A percentile compares a stretch with the other conserved stretches of the same genome.
phyloP scores from a whole-genome alignment of 2,329 filamentous ascomycete species.

The Fusarium sp. region DNA sequence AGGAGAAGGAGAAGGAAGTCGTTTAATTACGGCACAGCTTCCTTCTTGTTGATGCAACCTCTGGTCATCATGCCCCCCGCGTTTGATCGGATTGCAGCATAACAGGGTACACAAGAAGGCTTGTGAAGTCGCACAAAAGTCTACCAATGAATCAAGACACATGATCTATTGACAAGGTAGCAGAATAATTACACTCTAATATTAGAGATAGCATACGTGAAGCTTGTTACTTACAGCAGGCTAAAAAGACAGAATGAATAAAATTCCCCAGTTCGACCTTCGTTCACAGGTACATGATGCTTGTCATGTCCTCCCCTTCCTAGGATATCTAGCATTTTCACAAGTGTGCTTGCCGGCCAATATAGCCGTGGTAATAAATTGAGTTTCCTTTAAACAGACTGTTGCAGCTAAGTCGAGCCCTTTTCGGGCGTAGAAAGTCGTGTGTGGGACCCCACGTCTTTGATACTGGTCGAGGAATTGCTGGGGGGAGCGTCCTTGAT shows the following conservation, averaged over 20 bases:
- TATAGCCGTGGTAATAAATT: not conserved
- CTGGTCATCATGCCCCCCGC: not conserved
- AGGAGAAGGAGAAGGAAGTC: constrained; percentile 20
- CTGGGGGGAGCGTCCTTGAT: not conserved
- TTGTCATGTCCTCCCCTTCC: not conserved
- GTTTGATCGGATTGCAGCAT: not conserved
- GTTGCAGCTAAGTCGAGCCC: not conserved
- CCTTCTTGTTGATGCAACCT: not conserved
- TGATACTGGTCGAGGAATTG: not conserved
- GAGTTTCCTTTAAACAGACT: not conserved
- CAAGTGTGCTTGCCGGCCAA: not conserved
- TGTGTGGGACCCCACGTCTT: not conserved
- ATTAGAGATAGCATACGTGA: constrained; percentile 6
- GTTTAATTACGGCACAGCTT: not conserved
- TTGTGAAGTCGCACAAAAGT: not conserved
- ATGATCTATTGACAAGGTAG: not conserved
- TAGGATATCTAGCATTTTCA: not conserved
- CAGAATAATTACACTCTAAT: not conserved
- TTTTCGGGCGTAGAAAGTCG: not conserved
- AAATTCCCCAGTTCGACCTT: not conserved
- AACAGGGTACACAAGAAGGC: not conserved
- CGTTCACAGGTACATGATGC: not conserved
- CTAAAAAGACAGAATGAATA: constrained; percentile 10
- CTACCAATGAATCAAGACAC: not conserved
- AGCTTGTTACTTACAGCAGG: not conserved